Evolutionary conservation across 768 basidiomycete genomes (phyloP), one percentile per base, ranked within the genome.

Genomic region (Lentinula guzmanii): DNA sequence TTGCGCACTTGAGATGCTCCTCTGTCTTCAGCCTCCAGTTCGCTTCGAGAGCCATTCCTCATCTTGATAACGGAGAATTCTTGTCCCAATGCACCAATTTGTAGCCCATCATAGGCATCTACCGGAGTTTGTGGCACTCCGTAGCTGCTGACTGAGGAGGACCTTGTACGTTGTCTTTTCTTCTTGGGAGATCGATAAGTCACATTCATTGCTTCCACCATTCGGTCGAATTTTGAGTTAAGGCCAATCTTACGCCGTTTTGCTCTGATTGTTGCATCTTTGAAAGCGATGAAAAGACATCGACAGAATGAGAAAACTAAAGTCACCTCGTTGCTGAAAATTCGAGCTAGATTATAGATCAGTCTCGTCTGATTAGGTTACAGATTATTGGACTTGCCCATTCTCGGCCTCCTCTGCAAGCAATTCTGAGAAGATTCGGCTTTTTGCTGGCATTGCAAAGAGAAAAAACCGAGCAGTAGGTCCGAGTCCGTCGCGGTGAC

Each of bases 201-300:
- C n/a, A 73, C 64, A 58, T 82, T 78, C 74, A 88, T 83, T 2
- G 81, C 77, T 55, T 83, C 77, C 34, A 90, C 72, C 89, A 91
- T 90, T 48, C 76, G 76, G 69, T 90, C 88, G 65, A 84, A 88
- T 42, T 81, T 81, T 37, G 78, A 69, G 65, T 90, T 90, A 53
- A 86, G 71, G 7, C 79, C 79, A 41, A 65, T 73, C 65, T 75
- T 82, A 28, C 77, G 77, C 18, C 84, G 80, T 64, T 85, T 89
- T n/a, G 67, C 58, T 34, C 67, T 65, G 46, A 16, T 18, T 4
- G 0, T 10, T 15, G 34, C 1, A 46, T 7, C 48, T 60, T 31
- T 16, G 0, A 43, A 42, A 33, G 5, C 4, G 9, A 18, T 58
- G 24, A 43, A 24, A 3, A 2, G 11, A 15, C 31, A 46, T 24